These are phyloP conservation scores for Urtica urens DNA, from an alignment of 306 rosid genomes.

Conservation along the genomic window DNA sequence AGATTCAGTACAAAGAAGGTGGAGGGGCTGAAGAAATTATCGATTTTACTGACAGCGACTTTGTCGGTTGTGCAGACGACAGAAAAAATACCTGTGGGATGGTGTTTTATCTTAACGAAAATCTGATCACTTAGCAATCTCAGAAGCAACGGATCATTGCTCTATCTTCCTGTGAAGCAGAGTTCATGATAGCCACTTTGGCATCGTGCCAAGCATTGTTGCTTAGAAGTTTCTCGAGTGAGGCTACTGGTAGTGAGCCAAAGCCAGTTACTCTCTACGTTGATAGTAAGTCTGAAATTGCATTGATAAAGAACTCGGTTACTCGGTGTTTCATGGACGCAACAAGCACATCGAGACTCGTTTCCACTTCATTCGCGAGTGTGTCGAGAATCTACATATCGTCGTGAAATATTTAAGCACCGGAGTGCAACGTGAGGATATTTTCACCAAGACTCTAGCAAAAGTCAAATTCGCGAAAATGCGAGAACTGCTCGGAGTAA, in stretches of 20 bases:
- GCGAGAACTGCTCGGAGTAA: background rate
- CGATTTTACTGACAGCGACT: too few relatives aligned
- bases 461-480: background rate
- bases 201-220: background rate
- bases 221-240: too few relatives aligned
- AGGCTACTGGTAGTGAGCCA: too few relatives aligned
- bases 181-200: background rate
- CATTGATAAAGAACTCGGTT: too few relatives aligned
- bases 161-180: background rate
- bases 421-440: background rate
- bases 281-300: too few relatives aligned
- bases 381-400: background rate
- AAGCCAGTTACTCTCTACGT: too few relatives aligned
- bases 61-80: background rate
- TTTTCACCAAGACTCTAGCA: background rate
- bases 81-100: background rate
- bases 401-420: background rate
- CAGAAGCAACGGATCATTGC: background rate
- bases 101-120: background rate
- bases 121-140: background rate
- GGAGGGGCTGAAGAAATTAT: too few relatives aligned
- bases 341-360: too few relatives aligned
- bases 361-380: background rate
- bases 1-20: too few relatives aligned
- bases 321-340: too few relatives aligned